Evolutionary conservation across 192 early-diverging fungal genomes (phyloP).

Genomic region (Coemansia sp.): DNA sequence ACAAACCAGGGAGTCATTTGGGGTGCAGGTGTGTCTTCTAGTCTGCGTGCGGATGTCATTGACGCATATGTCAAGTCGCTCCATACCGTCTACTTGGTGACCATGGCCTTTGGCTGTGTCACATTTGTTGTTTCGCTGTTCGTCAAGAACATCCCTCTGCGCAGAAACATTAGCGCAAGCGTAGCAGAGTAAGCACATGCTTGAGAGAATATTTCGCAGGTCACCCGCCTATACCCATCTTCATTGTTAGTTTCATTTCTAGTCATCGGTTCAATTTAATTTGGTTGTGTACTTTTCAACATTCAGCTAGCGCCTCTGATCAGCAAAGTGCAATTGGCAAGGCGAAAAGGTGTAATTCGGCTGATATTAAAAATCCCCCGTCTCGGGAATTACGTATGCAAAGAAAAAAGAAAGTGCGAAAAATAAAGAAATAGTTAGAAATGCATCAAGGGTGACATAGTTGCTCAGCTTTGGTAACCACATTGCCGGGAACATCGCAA

Average conservation of each 20-base stretch:
- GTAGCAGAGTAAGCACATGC: conserved; percentile 7
- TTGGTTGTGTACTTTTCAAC: background rate
- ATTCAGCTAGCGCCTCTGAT: too few relatives aligned
- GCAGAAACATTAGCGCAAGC: conserved; percentile 20
- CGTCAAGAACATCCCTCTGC: conserved; percentile 43
- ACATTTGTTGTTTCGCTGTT: conserved; percentile 54
- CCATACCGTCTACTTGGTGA: conserved; percentile 49
- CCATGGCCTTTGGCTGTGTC: conserved; percentile 52
- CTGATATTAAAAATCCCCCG: conserved; percentile 25
- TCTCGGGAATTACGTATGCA: conserved; percentile 26
- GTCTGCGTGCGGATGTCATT: conserved; percentile 41
- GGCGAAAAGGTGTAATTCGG: too few relatives aligned
- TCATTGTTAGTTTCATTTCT: background rate
- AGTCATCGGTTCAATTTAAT: background rate
- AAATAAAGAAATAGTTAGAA: background rate
- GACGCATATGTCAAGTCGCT: conserved; percentile 56
- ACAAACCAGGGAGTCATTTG: conserved; percentile 34
- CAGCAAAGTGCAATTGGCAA: too few relatives aligned
- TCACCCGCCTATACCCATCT: too few relatives aligned
- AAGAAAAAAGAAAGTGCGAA: background rate
- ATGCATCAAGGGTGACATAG: background rate
- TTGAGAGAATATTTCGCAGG: background rate
- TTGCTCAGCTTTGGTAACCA: too few relatives aligned
- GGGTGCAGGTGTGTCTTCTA: conserved; percentile 12
- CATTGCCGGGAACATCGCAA: background rate